phyloP scores from a whole-genome alignment of 495 filamentous ascomycete genomes.

The Penicillium soppii region DNA sequence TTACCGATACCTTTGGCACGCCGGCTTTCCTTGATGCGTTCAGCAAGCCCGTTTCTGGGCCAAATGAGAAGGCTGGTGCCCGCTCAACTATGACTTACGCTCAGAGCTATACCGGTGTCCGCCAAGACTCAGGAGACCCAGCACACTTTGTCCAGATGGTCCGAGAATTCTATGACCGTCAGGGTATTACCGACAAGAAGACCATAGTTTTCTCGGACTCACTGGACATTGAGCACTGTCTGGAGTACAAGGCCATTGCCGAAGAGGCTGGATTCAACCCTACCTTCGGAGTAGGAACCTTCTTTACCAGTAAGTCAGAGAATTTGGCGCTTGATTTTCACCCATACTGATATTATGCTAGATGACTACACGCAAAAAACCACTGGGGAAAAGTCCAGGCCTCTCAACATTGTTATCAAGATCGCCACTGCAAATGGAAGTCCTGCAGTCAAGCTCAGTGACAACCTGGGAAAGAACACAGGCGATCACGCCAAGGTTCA shows the following conservation, averaged over 20 bases:
- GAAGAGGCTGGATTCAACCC: slow-evolving; percentile 78
- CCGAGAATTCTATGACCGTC: slow-evolving; percentile 77
- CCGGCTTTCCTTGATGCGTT: slow-evolving; percentile 86
- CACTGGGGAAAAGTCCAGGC: slow-evolving; percentile 78
- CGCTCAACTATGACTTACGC: slow-evolving; percentile 63
- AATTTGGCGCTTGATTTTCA: background rate
- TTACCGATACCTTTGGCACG: slow-evolving; percentile 98
- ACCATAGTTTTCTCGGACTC: slow-evolving; percentile 97
- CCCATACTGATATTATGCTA: slow-evolving; percentile 13
- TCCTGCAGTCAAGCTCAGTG: slow-evolving; percentile 93
- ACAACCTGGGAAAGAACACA: slow-evolving; percentile 95
- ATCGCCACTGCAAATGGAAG: slow-evolving; percentile 77
- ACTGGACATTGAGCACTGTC: slow-evolving; percentile 83
- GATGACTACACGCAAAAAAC: slow-evolving; percentile 75
- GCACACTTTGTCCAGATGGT: slow-evolving; percentile 76
- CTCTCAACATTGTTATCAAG: slow-evolving; percentile 98
- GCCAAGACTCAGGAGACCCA: slow-evolving; percentile 95
- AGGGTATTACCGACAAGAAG: slow-evolving; percentile 79
- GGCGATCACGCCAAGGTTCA: slow-evolving; percentile 77
- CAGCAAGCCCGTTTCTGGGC: slow-evolving; percentile 52
- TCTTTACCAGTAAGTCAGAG: slow-evolving; percentile 70
- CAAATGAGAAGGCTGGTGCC: slow-evolving; percentile 10
- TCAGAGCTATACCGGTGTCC: slow-evolving; percentile 79
- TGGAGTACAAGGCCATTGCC: slow-evolving; percentile 81
- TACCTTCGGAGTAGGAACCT: slow-evolving; percentile 91